A percentile compares a stretch with the other conserved stretches of the same genome.
These are phyloP conservation scores for Microbotryomycetes sp. DNA, from an alignment of 1,284 basidiomycete species.

Conservation along the genomic window DNA sequence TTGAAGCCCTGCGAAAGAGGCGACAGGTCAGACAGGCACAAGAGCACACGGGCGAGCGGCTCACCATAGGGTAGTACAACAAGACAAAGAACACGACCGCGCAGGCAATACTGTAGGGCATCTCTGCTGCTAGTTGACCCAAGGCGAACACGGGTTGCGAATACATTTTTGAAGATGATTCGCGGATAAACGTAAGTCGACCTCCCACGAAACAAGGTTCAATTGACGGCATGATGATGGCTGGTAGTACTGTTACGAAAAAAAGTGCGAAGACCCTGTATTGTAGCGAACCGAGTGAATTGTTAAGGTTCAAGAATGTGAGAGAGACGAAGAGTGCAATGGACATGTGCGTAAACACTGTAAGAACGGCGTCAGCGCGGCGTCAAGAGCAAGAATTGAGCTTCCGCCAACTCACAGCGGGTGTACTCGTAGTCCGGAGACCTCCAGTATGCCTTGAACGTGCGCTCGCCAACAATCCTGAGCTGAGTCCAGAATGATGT, in stretches of 20 bases:
- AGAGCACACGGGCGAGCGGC: not conserved
- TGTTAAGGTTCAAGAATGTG: constrained; percentile 71
- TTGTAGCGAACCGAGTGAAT: constrained; percentile 65
- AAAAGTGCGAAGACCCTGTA: constrained; percentile 56
- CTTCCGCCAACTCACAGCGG: constrained; percentile 55
- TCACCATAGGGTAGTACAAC: constrained; percentile 50
- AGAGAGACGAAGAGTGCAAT: constrained; percentile 74
- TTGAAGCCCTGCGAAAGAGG: constrained; percentile 49
- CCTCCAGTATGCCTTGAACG: constrained; percentile 71
- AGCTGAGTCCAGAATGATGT: constrained; percentile 75
- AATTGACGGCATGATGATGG: constrained; percentile 69
- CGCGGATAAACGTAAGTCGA: constrained; percentile 60
- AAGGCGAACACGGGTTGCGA: constrained; percentile 75
- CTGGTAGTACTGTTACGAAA: constrained; percentile 57
- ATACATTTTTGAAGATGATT: constrained; percentile 54
- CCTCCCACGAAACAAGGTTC: not conserved
- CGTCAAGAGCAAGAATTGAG: not conserved
- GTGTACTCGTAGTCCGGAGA: constrained; percentile 74
- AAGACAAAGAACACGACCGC: constrained; percentile 66
- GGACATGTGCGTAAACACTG: constrained; percentile 45
- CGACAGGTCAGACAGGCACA: too few species aligned
- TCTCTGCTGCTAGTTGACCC: constrained; percentile 72
- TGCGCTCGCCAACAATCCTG: constrained; percentile 63
- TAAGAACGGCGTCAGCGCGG: constrained; percentile 41
- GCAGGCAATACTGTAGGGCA: constrained; percentile 65